phyloP scores from a whole-genome alignment of 2,329 filamentous ascomycete genomes.

The Botrytis tulipae region DNA sequence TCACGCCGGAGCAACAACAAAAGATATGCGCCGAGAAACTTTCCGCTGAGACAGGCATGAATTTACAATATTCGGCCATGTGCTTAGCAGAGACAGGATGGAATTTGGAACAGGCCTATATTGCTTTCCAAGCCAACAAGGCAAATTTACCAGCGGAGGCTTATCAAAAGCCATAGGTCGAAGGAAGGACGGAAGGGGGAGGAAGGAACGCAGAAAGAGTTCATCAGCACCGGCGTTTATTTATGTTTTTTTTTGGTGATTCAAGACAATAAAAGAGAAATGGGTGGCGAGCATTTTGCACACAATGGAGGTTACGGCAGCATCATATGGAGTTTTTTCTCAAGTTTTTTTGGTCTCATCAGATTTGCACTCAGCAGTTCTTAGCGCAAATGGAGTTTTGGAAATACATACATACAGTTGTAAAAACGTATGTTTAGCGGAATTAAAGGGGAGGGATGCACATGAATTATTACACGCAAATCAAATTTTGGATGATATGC shows the following conservation, averaged over 20 bases:
- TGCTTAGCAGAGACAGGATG: constrained; percentile 78
- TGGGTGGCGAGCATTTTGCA: background rate
- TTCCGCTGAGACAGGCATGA: constrained; percentile 77
- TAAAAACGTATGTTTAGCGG: constrained; percentile 12
- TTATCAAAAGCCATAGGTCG: constrained; percentile 4
- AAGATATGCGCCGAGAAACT: constrained; percentile 74
- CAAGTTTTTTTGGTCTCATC: background rate
- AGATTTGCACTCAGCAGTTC: background rate
- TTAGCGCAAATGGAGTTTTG: constrained; percentile 9
- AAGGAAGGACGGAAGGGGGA: background rate
- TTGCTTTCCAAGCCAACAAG: constrained; percentile 73
- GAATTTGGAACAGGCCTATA: constrained; percentile 73
- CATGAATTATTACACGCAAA: background rate
- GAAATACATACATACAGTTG: background rate
- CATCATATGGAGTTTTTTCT: background rate
- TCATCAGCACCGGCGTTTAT: background rate
- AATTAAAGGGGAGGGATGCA: background rate
- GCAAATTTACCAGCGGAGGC: constrained; percentile 44
- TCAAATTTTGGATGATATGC: background rate
- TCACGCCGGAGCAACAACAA: constrained; percentile 44
- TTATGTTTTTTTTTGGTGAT: background rate
- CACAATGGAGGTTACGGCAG: constrained; percentile 2
- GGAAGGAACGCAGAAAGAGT: background rate
- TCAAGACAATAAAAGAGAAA: background rate
- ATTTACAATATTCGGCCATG: constrained; percentile 71